Evolutionary conservation across 805 yeast genomes (phyloP).

Genomic region (Candida insectorum): DNA sequence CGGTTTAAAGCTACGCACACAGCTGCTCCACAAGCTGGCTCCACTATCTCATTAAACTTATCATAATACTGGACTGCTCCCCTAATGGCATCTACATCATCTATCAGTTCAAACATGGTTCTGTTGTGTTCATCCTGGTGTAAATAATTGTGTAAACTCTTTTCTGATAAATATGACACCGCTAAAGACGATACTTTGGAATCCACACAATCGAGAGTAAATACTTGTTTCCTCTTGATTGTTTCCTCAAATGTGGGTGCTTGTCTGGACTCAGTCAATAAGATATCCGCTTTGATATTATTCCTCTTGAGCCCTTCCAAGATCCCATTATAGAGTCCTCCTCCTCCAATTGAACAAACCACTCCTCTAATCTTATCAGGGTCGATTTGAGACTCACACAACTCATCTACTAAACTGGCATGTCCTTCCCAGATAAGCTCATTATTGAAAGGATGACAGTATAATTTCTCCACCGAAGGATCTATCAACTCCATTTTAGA

Average conservation of each 20-base stretch:
- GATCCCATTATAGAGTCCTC: slow-evolving; percentile 34
- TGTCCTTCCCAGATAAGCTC: slow-evolving; percentile 32
- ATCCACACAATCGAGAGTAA: slow-evolving; percentile 18
- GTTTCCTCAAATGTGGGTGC: slow-evolving; percentile 26
- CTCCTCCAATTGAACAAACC: slow-evolving; percentile 34
- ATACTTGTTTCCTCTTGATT: slow-evolving; percentile 17
- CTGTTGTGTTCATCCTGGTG: slow-evolving; percentile 9
- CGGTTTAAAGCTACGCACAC: slow-evolving; percentile 18
- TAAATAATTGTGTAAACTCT: slow-evolving; percentile 18
- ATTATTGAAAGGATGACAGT: slow-evolving; percentile 34
- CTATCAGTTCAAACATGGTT: slow-evolving; percentile 19
- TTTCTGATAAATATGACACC: slow-evolving; percentile 24
- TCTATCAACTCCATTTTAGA: slow-evolving; percentile 12
- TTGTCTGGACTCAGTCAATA: slow-evolving; percentile 28
- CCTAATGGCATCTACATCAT: slow-evolving; percentile 25
- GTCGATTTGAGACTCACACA: slow-evolving; percentile 8
- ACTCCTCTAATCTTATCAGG: slow-evolving; percentile 18
- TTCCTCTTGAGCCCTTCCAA: slow-evolving; percentile 19
- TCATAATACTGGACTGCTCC: slow-evolving; percentile 22
- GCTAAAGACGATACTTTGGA: slow-evolving; percentile 28
- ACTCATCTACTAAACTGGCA: slow-evolving; percentile 23
- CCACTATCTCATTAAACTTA: slow-evolving; percentile 17
- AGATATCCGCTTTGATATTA: slow-evolving; percentile 13
- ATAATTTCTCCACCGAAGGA: slow-evolving; percentile 15
- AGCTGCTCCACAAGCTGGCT: slow-evolving; percentile 37